phyloP scores from a whole-genome alignment of 345 rosid species.

The Salix exigua region DNA sequence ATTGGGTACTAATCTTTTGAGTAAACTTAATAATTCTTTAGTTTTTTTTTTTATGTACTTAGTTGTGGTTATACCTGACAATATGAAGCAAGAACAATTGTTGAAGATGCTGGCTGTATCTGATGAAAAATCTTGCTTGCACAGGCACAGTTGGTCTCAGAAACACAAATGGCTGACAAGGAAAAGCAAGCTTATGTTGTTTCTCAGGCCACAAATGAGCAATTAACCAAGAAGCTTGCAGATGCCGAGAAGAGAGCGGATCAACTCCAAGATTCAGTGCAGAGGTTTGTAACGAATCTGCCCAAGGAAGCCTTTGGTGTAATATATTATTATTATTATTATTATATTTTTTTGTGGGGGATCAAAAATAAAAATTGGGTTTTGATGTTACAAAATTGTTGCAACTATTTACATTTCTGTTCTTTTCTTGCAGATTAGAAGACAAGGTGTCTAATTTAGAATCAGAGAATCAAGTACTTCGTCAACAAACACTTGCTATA shows the following conservation, averaged over 20 bases:
- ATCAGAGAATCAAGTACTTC: slow-evolving; percentile 90
- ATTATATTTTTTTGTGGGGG: too few species aligned
- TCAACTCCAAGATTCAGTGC: slow-evolving; percentile 84
- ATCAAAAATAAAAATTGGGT: background rate
- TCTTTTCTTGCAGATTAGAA: slow-evolving; percentile 49
- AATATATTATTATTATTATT: too few species aligned
- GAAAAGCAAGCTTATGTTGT: slow-evolving; percentile 46
- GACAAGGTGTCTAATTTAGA: slow-evolving; percentile 88
- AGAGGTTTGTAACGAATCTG: slow-evolving; percentile 55
- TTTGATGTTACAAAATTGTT: background rate
- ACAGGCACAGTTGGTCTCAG: slow-evolving; percentile 60
- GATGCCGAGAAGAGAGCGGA: slow-evolving; percentile 67
- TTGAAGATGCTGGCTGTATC: background rate
- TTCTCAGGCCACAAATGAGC: slow-evolving; percentile 55
- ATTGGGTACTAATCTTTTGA: too few species aligned
- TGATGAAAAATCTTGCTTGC: slow-evolving; percentile 14
- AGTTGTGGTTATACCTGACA: background rate
- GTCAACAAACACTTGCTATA: slow-evolving; percentile 84
- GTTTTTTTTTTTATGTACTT: background rate
- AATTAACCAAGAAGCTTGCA: slow-evolving; percentile 68
- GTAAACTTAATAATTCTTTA: background rate
- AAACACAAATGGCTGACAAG: slow-evolving; percentile 52
- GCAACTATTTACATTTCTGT: background rate
- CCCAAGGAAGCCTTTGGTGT: background rate
- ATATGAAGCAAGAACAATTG: too few species aligned